These are phyloP conservation scores for Cryptococcus amylolentus DNA, from an alignment of 1,284 basidiomycete species.

Conservation along the genomic window DNA sequence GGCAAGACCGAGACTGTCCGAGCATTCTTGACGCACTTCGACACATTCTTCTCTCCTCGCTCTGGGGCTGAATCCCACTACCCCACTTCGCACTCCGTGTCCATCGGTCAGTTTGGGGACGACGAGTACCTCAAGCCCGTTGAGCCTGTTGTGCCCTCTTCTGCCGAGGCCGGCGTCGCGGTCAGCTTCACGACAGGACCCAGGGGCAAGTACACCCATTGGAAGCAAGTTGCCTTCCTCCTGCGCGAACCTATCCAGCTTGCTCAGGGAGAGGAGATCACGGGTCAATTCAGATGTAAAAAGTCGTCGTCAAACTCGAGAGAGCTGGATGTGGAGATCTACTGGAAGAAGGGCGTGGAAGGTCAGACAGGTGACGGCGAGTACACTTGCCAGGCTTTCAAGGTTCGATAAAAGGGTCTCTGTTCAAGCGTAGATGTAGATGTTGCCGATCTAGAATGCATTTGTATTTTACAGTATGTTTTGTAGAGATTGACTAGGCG, in stretches of 20 bases:
- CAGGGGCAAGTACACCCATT: conserved; percentile 79
- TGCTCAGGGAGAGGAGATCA: conserved; percentile 68
- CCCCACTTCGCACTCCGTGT: conserved; percentile 45
- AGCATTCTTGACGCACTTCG: conserved; percentile 88
- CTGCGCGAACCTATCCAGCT: conserved; percentile 73
- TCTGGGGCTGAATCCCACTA: conserved; percentile 53
- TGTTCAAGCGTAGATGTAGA: background rate
- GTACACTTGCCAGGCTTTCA: conserved; percentile 34
- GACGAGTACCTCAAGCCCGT: conserved; percentile 28
- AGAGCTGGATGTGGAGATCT: conserved; percentile 88
- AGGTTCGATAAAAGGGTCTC: conserved; percentile 22
- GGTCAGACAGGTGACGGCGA: conserved; percentile 13
- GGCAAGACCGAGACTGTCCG: conserved; percentile 64
- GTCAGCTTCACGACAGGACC: conserved; percentile 92
- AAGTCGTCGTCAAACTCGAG: conserved; percentile 79
- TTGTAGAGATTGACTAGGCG: too few species aligned
- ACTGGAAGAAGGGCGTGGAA: conserved; percentile 51
- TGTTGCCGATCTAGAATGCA: too few species aligned
- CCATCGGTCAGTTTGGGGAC: conserved; percentile 32
- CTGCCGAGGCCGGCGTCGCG: conserved; percentile 52
- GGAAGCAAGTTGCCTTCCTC: conserved; percentile 94
- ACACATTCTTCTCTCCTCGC: conserved; percentile 77
- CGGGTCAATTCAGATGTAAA: conserved; percentile 74
- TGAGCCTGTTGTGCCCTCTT: conserved; percentile 9
- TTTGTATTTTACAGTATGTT: too few species aligned